These are phyloP conservation scores for Blastocrithidia nonstop DNA, from an alignment of 208 protist genomes.

Conservation along the genomic window DNA sequence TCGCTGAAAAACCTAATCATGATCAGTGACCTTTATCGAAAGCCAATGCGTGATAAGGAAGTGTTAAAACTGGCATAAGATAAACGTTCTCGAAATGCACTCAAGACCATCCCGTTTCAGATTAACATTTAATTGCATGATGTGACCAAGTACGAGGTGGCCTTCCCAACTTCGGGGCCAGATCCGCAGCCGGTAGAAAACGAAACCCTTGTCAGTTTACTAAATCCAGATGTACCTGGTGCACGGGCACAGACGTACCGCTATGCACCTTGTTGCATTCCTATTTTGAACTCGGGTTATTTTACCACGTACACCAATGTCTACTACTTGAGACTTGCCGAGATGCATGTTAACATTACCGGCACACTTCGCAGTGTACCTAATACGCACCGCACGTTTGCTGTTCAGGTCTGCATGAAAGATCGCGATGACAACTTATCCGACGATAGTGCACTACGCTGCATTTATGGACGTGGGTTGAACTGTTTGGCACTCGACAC, in stretches of 20 bases:
- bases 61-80: constrained; percentile 30
- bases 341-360: constrained; percentile 33
- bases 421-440: constrained; percentile 47
- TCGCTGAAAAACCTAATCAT: constrained; percentile 8
- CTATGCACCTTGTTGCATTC: constrained; percentile 67
- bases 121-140: constrained; percentile 39
- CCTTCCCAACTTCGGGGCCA: constrained; percentile 32
- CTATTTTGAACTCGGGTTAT: constrained; percentile 70
- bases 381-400: constrained; percentile 58
- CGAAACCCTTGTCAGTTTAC: constrained; percentile 57
- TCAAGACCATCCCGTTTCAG: constrained; percentile 40
- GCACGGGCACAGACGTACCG: constrained; percentile 30
- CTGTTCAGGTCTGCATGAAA: constrained; percentile 69
- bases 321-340: constrained; percentile 61
- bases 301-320: constrained; percentile 82
- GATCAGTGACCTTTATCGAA: constrained; percentile 31
- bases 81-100: constrained; percentile 16
- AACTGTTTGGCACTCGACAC: constrained; percentile 55
- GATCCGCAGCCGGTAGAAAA: constrained; percentile 54
- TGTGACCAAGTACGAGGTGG: constrained; percentile 44
- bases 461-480: constrained; percentile 68
- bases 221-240: constrained; percentile 49
- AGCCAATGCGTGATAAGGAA: constrained; percentile 26
- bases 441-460: constrained; percentile 45
- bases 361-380: constrained; percentile 41